These are phyloP conservation scores for Gastrolobium villosum DNA, from an alignment of 306 rosid genomes.

Conservation along the genomic window DNA sequence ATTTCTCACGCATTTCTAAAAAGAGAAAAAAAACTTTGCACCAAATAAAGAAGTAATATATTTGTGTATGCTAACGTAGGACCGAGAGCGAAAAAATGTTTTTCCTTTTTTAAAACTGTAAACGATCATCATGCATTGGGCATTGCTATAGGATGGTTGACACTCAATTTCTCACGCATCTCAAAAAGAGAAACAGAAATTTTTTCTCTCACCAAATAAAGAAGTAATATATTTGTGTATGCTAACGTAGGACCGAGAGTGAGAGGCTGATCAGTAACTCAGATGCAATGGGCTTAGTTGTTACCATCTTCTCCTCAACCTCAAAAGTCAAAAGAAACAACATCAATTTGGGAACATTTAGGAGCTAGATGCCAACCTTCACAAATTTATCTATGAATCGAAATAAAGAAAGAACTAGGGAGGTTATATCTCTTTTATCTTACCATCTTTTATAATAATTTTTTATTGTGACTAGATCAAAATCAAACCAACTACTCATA, in stretches of 20 bases:
- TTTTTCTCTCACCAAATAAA: background rate
- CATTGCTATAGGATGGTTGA: background rate
- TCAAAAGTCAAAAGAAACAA: conserved; percentile 16
- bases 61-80: background rate
- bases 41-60: background rate
- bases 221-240: background rate
- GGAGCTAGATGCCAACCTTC: conserved; percentile 7
- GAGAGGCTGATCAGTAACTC: background rate
- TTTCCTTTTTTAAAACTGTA: too few species aligned
- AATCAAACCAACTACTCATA: too few species aligned
- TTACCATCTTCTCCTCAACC: conserved; percentile 10
- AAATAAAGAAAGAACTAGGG: background rate
- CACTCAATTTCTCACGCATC: background rate
- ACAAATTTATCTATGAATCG: background rate
- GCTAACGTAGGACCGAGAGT: background rate
- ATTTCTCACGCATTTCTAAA: background rate
- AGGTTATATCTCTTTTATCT: too few species aligned
- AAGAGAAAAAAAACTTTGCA: background rate
- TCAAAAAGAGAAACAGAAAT: background rate
- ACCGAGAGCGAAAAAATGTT: too few species aligned
- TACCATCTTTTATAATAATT: too few species aligned
- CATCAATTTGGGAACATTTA: background rate
- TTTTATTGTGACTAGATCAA: too few species aligned
- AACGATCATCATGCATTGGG: too few species aligned
- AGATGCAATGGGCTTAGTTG: background rate